These are phyloP conservation scores for Hygrophorus pudorinus DNA, from an alignment of 768 basidiomycete species.

Conservation along the genomic window DNA sequence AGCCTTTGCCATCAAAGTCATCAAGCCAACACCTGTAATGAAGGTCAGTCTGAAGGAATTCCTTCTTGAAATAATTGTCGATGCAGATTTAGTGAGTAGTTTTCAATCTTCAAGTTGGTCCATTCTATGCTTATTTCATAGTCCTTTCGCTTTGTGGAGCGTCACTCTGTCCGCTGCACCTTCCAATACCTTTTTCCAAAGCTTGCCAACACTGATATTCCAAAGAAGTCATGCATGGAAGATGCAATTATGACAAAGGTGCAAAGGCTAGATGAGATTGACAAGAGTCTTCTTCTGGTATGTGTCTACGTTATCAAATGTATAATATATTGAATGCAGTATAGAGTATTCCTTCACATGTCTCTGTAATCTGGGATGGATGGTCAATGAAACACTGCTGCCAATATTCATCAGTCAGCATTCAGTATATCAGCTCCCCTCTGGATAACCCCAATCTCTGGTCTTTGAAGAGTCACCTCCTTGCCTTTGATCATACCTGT, in stretches of 20 bases:
- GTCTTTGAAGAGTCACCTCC: slow-evolving; percentile 10
- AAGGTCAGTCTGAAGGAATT: slow-evolving; percentile 10
- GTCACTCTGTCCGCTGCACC: slow-evolving; percentile 4
- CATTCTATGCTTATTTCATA: no score
- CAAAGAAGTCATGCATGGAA: slow-evolving; percentile 8
- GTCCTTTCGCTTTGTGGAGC: slow-evolving; percentile 13
- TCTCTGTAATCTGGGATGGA: slow-evolving; percentile 10
- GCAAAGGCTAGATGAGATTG: slow-evolving; percentile 8
- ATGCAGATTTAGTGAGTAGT: slow-evolving; percentile 10
- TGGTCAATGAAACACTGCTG: slow-evolving; percentile 10
- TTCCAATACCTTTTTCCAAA: slow-evolving; percentile 6
- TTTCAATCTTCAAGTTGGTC: no score
- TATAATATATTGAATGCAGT: no score
- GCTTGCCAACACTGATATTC: slow-evolving; percentile 8
- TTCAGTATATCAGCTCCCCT: slow-evolving; percentile 9
- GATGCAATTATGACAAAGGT: slow-evolving; percentile 7
- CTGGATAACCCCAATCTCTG: slow-evolving; percentile 5
- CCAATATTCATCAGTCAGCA: slow-evolving; percentile 8
- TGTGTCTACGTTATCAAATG: no score
- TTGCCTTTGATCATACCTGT: slow-evolving; percentile 8
- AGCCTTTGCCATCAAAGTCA: slow-evolving; percentile 6
- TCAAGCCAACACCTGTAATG: slow-evolving; percentile 2
- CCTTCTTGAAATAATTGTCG: slow-evolving; percentile 11
- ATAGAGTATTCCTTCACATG: slow-evolving; percentile 6
- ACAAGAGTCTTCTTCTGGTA: slow-evolving; percentile 6